These are phyloP conservation scores for Globisporangium takayamanum DNA, from an alignment of 352 stramenopile species.

Conservation along the genomic window DNA sequence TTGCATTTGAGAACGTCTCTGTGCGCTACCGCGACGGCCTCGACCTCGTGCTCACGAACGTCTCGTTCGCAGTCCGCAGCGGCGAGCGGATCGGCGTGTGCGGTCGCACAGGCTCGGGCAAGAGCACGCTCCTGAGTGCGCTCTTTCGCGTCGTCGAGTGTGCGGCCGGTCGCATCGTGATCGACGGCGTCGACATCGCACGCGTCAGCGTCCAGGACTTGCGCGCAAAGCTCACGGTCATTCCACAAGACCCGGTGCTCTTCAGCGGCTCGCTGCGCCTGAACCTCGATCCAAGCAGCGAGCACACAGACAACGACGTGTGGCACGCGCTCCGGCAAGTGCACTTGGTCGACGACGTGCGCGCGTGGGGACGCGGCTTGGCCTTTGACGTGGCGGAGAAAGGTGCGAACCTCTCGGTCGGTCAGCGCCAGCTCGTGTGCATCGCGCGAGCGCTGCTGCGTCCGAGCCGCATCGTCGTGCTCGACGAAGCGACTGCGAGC, in stretches of 20 bases:
- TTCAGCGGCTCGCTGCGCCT: slow-evolving; percentile 83
- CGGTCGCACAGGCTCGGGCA: slow-evolving; percentile 30
- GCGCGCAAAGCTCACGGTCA: slow-evolving; percentile 34
- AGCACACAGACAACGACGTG: slow-evolving; percentile 44
- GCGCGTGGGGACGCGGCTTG: slow-evolving; percentile 27
- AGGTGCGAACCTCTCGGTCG: slow-evolving; percentile 91
- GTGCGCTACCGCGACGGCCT: slow-evolving; percentile 29
- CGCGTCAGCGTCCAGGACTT: slow-evolving; percentile 22
- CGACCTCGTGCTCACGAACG: slow-evolving; percentile 23
- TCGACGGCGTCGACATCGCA: slow-evolving; percentile 84
- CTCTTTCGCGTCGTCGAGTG: slow-evolving; percentile 35
- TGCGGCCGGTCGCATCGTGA: slow-evolving; percentile 47
- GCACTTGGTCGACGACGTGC: slow-evolving; percentile 16
- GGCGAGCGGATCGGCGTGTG: slow-evolving; percentile 30
- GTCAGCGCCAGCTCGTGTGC: slow-evolving; percentile 91
- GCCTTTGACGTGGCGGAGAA: slow-evolving; percentile 82
- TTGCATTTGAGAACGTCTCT: slow-evolving; percentile 17
- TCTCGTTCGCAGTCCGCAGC: slow-evolving; percentile 15
- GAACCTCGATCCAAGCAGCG: slow-evolving; percentile 88
- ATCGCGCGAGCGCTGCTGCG: slow-evolving; percentile 90
- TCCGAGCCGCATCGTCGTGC: slow-evolving; percentile 78
- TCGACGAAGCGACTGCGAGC: slow-evolving; percentile 94
- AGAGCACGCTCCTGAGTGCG: slow-evolving; percentile 27
- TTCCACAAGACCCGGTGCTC: slow-evolving; percentile 88
- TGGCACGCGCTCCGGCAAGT: slow-evolving; percentile 26